Evolutionary conservation across 371 early-diverging fungal genomes (phyloP), one percentile per base, ranked within the genome.

Genomic region (Mucor irregularis): DNA sequence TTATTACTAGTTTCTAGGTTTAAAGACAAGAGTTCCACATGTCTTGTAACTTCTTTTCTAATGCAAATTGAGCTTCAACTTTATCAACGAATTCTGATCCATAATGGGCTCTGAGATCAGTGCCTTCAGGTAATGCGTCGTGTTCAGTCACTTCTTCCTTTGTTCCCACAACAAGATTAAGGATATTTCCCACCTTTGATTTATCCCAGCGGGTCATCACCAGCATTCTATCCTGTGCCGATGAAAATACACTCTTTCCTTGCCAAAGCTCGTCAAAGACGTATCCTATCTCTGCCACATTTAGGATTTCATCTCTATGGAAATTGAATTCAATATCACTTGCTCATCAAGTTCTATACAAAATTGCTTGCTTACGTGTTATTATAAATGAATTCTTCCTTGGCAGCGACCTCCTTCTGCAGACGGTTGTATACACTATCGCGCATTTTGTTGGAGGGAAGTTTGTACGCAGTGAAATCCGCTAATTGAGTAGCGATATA

Each of bases 261-360:
- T 83, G 76, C 89, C 91, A 97, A 35, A 94, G 79, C 63, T 96
- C 95, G 53, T 96, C 95, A 47, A 91, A 74, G 22, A 94, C 70
- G 66, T 91, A 94, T 1, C 85, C 93, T 5, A 90, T 78, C 55
- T 96, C 93, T 19, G 78, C 77, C 4, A 71, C 49, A 60, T 84
- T 83, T 44, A 95, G 53, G 16, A 31, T n/a, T 4, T 55, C 35
- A 4, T 45, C 30, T 11, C 58, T 64, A 45, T n/a, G 5, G 16
- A n/a, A n/a, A n/a, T n/a, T n/a, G n/a, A n/a, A n/a, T n/a, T n/a
- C n/a, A n/a, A n/a, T 37, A 13, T 24, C 9, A 5, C 30, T 31
- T 22, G 9, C n/a, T 3, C 26, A 19, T 11, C 30, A n/a, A n/a
- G 5, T 46, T 1, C 7, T 3, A 13, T 7, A 45, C 1, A 26